phyloP scores from a whole-genome alignment of 805 yeast genomes.

The Cyberlindnera samutprakarnensis region DNA sequence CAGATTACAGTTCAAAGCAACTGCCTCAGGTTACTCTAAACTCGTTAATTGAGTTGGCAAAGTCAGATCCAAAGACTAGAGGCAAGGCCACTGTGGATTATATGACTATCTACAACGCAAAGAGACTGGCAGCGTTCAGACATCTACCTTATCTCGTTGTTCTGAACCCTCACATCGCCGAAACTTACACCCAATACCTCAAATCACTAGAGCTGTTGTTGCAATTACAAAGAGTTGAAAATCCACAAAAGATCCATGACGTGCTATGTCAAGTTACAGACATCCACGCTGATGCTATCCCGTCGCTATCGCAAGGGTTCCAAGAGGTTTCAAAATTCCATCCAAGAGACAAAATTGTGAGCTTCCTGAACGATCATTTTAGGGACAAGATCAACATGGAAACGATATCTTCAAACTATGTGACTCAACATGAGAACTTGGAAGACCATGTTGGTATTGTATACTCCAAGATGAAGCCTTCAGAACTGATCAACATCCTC shows the following conservation, averaged over 20 bases:
- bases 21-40: constrained; percentile 47
- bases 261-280: constrained; percentile 56
- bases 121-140: constrained; percentile 62
- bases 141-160: constrained; percentile 77
- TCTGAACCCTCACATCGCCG: constrained; percentile 79
- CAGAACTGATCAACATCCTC: constrained; percentile 54
- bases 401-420: constrained; percentile 78
- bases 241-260: constrained; percentile 41
- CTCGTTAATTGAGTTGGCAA: constrained; percentile 36
- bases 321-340: constrained; percentile 47
- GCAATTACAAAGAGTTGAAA: constrained; percentile 31
- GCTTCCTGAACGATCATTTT: constrained; percentile 68
- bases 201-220: constrained; percentile 53
- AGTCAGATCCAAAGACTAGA: constrained; percentile 24
- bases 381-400: constrained; percentile 83
- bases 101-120: constrained; percentile 56
- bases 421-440: constrained; percentile 45
- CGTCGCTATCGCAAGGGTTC: constrained; percentile 77
- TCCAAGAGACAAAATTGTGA: constrained; percentile 43
- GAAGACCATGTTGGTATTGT: constrained; percentile 56
- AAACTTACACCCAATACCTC: constrained; percentile 66
- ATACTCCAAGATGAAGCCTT: constrained; percentile 57
- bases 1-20: constrained; percentile 44
- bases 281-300: constrained; percentile 78
- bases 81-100: constrained; percentile 50